Evolutionary conservation across 2,329 filamentous ascomycete genomes (phyloP).

Genomic region (Lachnellula cervina): DNA sequence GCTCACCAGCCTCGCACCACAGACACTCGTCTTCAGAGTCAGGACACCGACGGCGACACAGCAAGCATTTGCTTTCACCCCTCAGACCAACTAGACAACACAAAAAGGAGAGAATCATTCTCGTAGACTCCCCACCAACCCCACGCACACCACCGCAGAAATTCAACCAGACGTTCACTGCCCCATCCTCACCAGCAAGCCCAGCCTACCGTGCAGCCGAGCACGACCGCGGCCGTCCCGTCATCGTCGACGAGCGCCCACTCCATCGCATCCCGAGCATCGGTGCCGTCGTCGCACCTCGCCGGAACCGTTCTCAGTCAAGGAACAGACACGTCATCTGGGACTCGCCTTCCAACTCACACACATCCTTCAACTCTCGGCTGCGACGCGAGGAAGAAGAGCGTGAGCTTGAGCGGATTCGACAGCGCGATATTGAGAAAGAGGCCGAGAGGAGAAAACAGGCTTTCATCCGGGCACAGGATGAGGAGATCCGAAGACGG

Average conservation of each 20-base stretch:
- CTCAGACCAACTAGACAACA: slow-evolving; percentile 23
- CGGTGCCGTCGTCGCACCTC: slow-evolving; percentile 17
- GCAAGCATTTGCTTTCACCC: slow-evolving; percentile 27
- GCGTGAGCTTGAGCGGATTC: not conserved
- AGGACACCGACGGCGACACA: slow-evolving; percentile 37
- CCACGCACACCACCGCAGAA: slow-evolving; percentile 44
- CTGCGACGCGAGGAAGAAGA: slow-evolving; percentile 15
- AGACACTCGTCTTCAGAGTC: slow-evolving; percentile 35
- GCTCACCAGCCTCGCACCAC: slow-evolving; percentile 19
- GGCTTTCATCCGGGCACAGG: slow-evolving; percentile 21
- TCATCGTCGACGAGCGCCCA: slow-evolving; percentile 28
- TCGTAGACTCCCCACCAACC: slow-evolving; percentile 42
- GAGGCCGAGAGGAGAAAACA: slow-evolving; percentile 15
- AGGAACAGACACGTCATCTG: slow-evolving; percentile 11
- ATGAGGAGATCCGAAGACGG: slow-evolving; percentile 27
- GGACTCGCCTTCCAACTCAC: slow-evolving; percentile 22
- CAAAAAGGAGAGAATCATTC: slow-evolving; percentile 40
- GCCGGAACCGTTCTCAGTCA: slow-evolving; percentile 11
- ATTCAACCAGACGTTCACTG: slow-evolving; percentile 37
- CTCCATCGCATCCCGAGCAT: slow-evolving; percentile 16
- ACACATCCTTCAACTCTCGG: slow-evolving; percentile 19
- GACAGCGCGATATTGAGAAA: not conserved
- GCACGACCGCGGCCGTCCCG: slow-evolving; percentile 19
- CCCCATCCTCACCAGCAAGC: slow-evolving; percentile 25
- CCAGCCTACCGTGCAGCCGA: slow-evolving; percentile 12